Evolutionary conservation across 495 filamentous ascomycete species (phyloP).

Genomic region (Massariosphaeria phaeospora): DNA sequence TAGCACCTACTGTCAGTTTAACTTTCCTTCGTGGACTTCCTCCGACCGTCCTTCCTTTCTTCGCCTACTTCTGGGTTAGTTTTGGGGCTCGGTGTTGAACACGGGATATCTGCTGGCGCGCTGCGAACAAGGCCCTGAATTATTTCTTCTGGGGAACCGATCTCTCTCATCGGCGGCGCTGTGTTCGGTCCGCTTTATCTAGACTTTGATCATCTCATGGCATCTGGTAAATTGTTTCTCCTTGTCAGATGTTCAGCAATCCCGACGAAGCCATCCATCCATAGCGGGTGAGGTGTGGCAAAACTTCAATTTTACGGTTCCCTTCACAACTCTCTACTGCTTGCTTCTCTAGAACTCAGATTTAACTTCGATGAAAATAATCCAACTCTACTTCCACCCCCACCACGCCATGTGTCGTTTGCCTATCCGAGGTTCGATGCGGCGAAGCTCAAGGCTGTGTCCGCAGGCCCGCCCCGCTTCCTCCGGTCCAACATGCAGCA

Average conservation of each 20-base stretch:
- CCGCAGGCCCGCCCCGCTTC: too few species aligned
- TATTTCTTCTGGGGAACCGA: slow-evolving; percentile 13
- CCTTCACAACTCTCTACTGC: too few species aligned
- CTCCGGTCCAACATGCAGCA: too few species aligned
- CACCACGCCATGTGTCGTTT: too few species aligned
- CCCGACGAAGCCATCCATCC: too few species aligned
- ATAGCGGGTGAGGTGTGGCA: too few species aligned
- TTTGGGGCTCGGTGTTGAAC: slow-evolving; percentile 31
- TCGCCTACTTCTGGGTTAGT: slow-evolving; percentile 16
- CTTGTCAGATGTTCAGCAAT: neutral
- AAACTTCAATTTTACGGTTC: too few species aligned
- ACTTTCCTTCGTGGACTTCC: slow-evolving; percentile 20
- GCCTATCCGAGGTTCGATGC: too few species aligned
- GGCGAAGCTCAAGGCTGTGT: too few species aligned
- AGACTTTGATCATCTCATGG: slow-evolving; percentile 23
- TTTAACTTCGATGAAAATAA: too few species aligned
- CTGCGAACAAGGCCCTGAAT: slow-evolving; percentile 7
- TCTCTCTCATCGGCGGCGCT: slow-evolving; percentile 2
- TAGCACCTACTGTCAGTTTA: slow-evolving; percentile 28
- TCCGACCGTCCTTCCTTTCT: slow-evolving; percentile 27
- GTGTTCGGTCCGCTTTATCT: neutral
- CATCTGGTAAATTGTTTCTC: slow-evolving; percentile 26
- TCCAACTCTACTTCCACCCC: too few species aligned
- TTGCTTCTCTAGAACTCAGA: too few species aligned
- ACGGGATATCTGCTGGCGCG: slow-evolving; percentile 17